Percentiles rank a stretch among this genome's conserved stretches.
phyloP scores from a whole-genome alignment of 331 rosid genomes.

The Malus hybrid region DNA sequence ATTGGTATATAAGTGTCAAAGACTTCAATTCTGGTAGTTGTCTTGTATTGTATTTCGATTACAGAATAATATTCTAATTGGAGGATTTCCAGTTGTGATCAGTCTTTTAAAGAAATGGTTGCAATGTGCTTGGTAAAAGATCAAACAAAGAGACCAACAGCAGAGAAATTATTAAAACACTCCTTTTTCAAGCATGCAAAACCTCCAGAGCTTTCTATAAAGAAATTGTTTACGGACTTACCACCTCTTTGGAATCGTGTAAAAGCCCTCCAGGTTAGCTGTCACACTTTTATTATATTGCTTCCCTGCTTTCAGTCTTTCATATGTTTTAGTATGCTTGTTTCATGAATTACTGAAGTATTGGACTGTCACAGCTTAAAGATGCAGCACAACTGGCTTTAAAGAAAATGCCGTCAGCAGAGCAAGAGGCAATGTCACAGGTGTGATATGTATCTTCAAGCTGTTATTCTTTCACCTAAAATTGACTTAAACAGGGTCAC shows the following conservation, averaged over 20 bases:
- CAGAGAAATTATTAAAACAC: conserved; percentile 86
- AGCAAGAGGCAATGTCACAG: conserved; percentile 96
- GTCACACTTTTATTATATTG: conserved; percentile 7
- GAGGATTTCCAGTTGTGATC: conserved; percentile 96
- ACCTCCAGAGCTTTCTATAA: conserved; percentile 87
- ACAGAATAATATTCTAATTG: conserved; percentile 64
- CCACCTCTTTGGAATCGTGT: conserved; percentile 97
- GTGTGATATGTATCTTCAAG: conserved; percentile 29
- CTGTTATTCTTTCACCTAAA: background rate
- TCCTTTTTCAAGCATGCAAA: conserved; percentile 76
- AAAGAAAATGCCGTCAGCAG: conserved; percentile 97
- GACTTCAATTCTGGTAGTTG: conserved; percentile 9
- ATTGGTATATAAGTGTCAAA: background rate
- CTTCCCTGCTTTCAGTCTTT: conserved; percentile 10
- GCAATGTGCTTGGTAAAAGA: conserved; percentile 99
- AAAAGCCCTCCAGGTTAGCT: conserved; percentile 84
- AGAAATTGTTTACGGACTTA: conserved; percentile 80
- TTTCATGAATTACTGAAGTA: conserved; percentile 18
- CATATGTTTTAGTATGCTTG: conserved; percentile 9
- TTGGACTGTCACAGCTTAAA: conserved; percentile 64
- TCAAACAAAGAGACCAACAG: conserved; percentile 92
- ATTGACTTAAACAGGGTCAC: background rate
- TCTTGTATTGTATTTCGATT: conserved; percentile 14
- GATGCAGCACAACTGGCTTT: conserved; percentile 95
- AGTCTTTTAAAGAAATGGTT: conserved; percentile 99